These are phyloP conservation scores for Saussurea involucrata DNA, from an alignment of 129 eudicot genomes.

Conservation along the genomic window DNA sequence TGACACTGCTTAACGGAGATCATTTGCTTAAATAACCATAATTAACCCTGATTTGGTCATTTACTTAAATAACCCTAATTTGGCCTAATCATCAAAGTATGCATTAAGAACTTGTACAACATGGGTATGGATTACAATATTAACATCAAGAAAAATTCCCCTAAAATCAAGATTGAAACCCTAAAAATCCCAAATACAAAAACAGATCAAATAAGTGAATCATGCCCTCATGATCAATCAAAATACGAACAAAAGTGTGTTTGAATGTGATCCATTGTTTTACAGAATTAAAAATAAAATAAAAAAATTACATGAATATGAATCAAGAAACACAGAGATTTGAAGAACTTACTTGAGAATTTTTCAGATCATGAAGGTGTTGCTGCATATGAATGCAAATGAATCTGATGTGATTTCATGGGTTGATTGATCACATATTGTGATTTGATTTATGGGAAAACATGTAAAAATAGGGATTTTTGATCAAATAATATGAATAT, in stretches of 20 bases:
- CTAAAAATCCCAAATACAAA: constrained; percentile 7
- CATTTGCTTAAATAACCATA: background rate
- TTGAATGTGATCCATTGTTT: constrained; percentile 5
- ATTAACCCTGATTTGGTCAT: background rate
- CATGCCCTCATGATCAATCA: background rate
- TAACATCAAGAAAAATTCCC: background rate
- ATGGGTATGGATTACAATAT: background rate
- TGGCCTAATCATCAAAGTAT: background rate
- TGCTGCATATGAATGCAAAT: constrained; percentile 8
- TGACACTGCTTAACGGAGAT: background rate
- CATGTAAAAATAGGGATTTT: background rate
- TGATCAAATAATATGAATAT: background rate
- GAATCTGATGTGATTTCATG: background rate
- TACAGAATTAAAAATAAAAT: background rate
- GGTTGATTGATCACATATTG: background rate
- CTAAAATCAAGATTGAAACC: constrained; percentile 7
- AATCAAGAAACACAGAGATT: background rate
- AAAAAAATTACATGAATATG: background rate
- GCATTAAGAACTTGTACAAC: background rate
- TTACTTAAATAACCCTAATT: background rate
- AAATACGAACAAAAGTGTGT: background rate
- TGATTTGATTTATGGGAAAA: constrained; percentile 9
- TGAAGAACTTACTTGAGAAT: constrained; percentile 25
- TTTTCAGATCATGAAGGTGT: constrained; percentile 8
- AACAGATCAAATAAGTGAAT: constrained; percentile 12